phyloP scores from a whole-genome alignment of 768 basidiomycete species.

The Auricularia sp. region DNA sequence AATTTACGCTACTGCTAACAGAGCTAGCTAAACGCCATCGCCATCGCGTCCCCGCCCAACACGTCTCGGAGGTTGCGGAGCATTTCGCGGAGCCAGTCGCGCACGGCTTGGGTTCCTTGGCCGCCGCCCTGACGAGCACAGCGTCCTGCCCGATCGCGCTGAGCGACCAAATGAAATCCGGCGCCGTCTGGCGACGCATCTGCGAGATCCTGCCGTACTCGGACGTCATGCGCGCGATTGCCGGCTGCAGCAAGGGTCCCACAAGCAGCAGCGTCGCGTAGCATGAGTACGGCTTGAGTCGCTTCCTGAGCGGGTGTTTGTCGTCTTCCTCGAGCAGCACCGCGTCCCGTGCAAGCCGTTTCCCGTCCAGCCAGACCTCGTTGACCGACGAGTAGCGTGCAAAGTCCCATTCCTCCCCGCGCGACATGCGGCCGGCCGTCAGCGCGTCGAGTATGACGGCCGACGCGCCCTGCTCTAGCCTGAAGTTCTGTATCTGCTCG shows the following conservation, averaged over 20 bases:
- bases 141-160: conserved; percentile 45
- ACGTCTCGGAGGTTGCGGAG: conserved; percentile 41
- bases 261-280: conserved; percentile 80
- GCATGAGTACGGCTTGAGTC: conserved; percentile 74
- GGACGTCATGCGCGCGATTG: conserved; percentile 39
- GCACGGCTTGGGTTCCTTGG: conserved; percentile 67
- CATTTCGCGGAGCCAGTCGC: conserved; percentile 52
- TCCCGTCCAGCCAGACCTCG: conserved; percentile 61
- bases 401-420: conserved; percentile 87
- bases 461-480: conserved; percentile 49
- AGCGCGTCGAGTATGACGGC: conserved; percentile 82
- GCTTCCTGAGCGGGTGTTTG: conserved; percentile 43
- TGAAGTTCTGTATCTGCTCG: conserved; percentile 73
- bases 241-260: conserved; percentile 48
- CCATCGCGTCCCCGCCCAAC: conserved; percentile 56
- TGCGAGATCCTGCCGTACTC: conserved; percentile 50
- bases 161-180: conserved; percentile 73
- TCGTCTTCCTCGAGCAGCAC: conserved; percentile 57
- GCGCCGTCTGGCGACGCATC: conserved; percentile 44
- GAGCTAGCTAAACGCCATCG: conserved; percentile 38
- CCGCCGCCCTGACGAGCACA: conserved; percentile 65
- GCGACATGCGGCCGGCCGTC: conserved; percentile 74
- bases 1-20: not conserved
- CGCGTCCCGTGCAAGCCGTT: conserved; percentile 64
- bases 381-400: conserved; percentile 77